Evolutionary conservation across 345 rosid species (phyloP).

Genomic region (Hibiscus mutabilis): DNA sequence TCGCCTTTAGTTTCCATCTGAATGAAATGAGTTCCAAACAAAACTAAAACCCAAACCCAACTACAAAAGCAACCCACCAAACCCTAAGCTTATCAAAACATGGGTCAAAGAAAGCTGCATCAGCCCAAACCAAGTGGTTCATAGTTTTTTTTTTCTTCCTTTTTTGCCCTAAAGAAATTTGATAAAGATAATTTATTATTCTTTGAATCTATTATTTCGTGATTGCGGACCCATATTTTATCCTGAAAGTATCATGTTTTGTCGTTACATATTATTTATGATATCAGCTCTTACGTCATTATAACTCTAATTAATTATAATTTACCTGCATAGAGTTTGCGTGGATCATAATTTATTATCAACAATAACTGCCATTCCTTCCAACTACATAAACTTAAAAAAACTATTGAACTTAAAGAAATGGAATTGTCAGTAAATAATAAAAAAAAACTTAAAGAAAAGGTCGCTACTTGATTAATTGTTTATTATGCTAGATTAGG

Average conservation of each 20-base stretch:
- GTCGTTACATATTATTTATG: not conserved
- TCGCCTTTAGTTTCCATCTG: too few relatives aligned
- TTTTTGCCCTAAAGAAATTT: too few relatives aligned
- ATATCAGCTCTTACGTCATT: not conserved
- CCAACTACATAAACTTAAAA: not conserved
- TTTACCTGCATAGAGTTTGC: not conserved
- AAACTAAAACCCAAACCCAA: too few relatives aligned
- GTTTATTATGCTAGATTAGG: not conserved
- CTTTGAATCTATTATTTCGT: not conserved
- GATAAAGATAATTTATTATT: not conserved
- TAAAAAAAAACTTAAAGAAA: not conserved
- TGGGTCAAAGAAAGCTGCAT: too few relatives aligned
- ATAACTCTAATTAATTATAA: not conserved
- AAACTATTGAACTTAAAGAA: not conserved
- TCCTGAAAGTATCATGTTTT: not conserved
- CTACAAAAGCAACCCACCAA: too few relatives aligned
- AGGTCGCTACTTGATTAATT: not conserved
- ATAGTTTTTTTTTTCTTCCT: too few relatives aligned
- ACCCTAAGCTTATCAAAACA: too few relatives aligned
- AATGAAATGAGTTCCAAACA: too few relatives aligned
- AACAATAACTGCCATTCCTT: not conserved
- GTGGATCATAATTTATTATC: not conserved
- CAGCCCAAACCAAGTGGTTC: too few relatives aligned
- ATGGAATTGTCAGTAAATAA: not conserved
- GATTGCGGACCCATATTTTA: not conserved